Conservation (phyloP, 2,329 filamentous ascomycete species). For the Cladosporium sp. region DNA sequence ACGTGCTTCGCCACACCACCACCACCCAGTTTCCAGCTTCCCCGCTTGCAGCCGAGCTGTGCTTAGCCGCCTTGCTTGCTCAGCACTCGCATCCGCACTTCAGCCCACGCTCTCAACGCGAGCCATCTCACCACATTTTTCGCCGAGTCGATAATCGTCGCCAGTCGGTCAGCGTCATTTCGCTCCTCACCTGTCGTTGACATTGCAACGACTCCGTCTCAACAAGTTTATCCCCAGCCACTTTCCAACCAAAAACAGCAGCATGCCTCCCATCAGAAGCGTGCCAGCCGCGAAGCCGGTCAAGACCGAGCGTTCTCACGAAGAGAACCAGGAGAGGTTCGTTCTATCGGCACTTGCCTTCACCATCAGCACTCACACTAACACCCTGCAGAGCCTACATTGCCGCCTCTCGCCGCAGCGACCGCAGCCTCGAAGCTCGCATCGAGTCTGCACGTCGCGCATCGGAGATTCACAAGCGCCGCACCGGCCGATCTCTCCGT, state of each 20-base stretch:
- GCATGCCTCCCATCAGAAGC: constrained; percentile 28
- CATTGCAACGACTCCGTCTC: no score
- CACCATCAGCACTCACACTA: not conserved
- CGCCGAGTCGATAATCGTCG: no score
- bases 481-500: constrained; percentile 74
- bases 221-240: not conserved
- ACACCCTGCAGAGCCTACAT: constrained; percentile 66
- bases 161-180: no score
- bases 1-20: constrained; percentile 1
- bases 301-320: constrained; percentile 69
- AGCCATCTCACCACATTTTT: no score
- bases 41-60: constrained; percentile 9
- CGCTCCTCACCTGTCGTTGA: no score
- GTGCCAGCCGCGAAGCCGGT: constrained; percentile 39
- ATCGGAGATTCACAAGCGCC: constrained; percentile 83
- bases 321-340: constrained; percentile 71
- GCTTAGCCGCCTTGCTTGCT: not conserved
- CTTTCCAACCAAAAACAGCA: not conserved
- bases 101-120: no score
- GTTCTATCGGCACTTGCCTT: constrained; percentile 12
- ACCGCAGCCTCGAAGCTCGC: constrained; percentile 79
- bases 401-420: constrained; percentile 78
- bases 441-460: constrained; percentile 81
- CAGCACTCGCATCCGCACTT: not conserved
- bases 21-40: not conserved